Base-by-base conservation (phyloP, 164 flowering plant genomes). In the Litsea cubeba region DNA sequence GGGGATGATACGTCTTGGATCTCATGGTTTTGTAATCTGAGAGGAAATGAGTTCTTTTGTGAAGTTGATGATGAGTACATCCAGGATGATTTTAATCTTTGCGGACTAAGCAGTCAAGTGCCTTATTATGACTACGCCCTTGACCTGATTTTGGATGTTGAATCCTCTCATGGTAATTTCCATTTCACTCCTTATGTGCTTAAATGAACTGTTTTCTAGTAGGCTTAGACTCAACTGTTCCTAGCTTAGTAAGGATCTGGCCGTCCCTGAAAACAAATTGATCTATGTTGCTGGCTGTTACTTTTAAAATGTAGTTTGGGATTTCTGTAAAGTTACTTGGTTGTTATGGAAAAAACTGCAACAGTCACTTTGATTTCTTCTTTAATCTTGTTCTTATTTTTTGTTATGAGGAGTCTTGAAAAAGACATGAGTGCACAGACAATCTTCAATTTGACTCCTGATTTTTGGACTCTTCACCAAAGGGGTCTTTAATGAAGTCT, bases 41-140 rank as follows among this genome's bases (percentile, higher is more conserved):
- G 92, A 65, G 97, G 97, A 57, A 87, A 91, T 86, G 97, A 91
- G 62, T 88, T 91, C 79, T 90, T 91, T 69, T 88, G 92, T 81
- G 97, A 91, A 83, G 97, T 91, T 74, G 97, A 91, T 75, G 97
- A 91, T 75, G 97, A 91, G 62, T 92, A 90, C 81, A 90, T 92
- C 68, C 95, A 92, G 80, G 97, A 92, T 76, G 95, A 92, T 78
- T 92, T 92, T 68, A 92, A 92, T 80, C 87, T 92, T 25, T 90
- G 93, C 76, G 92, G 92, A 24, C 79, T 90, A 69, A 90, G 92
- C 83, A 81, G 93, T 73, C 97, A 90, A 86, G 93, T 92, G 76
- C 95, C 97, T 1, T 92, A 89, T 69, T 92, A 89, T 80, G 97
- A 92, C 69, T 92, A 89, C 77, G 97, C 97, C 12, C 93, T 91